A percentile compares a stretch with the other conserved stretches of the same genome.
These are phyloP conservation scores for Astrocystis sublimbata DNA, from an alignment of 495 filamentous ascomycete species.

Conservation along the genomic window DNA sequence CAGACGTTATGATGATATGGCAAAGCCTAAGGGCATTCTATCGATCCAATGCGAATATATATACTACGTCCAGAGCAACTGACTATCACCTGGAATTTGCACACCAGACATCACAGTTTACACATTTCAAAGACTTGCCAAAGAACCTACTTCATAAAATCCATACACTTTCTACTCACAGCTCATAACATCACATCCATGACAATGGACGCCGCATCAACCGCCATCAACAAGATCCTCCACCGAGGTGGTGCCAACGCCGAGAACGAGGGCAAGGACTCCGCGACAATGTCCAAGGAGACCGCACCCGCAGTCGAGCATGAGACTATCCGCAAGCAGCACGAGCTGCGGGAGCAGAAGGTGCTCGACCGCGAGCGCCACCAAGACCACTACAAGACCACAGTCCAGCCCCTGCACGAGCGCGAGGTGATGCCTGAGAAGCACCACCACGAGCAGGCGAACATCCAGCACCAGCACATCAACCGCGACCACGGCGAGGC, in stretches of 20 bases:
- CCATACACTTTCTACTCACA: no score
- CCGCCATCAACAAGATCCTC: slow-evolving; percentile 15
- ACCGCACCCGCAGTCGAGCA: slow-evolving; percentile 19
- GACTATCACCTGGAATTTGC: neutral
- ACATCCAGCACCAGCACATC: neutral
- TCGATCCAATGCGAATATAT: neutral
- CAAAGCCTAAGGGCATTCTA: neutral
- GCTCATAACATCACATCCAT: neutral
- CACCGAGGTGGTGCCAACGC: neutral
- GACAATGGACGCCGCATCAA: slow-evolving; percentile 19
- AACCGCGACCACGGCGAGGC: neutral
- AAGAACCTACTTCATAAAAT: no score
- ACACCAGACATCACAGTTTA: no score
- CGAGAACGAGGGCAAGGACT: neutral
- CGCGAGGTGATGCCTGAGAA: slow-evolving; percentile 39
- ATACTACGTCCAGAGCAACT: neutral
- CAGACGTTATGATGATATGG: neutral
- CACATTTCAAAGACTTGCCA: no score
- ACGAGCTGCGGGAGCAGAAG: slow-evolving; percentile 20
- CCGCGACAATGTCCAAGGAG: neutral
- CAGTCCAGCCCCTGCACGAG: slow-evolving; percentile 39
- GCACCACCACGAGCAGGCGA: slow-evolving; percentile 24
- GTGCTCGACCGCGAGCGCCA: slow-evolving; percentile 26
- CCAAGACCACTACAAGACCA: slow-evolving; percentile 44
- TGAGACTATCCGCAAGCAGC: slow-evolving; percentile 18